phyloP scores from a whole-genome alignment of 768 basidiomycete species.

The Collybia sordida region DNA sequence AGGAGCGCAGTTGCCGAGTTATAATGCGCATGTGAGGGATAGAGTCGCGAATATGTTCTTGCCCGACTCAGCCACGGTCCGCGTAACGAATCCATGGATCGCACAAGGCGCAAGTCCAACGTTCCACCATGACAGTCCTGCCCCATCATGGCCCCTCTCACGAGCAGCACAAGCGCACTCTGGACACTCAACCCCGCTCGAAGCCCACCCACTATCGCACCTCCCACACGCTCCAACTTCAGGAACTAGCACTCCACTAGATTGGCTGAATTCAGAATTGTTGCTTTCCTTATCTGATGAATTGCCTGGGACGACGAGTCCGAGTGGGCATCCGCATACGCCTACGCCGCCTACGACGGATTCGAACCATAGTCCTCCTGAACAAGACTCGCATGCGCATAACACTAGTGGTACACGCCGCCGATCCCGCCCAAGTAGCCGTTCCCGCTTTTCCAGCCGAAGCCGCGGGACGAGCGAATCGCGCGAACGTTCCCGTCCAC shows the following conservation, averaged over 20 bases:
- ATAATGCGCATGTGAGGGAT: conserved; percentile 87
- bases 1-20: conserved; percentile 84
- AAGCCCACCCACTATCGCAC: conserved; percentile 35
- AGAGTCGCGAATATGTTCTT: conserved; percentile 80
- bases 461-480: conserved; percentile 12
- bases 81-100: conserved; percentile 66
- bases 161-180: conserved; percentile 16
- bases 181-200: conserved; percentile 39
- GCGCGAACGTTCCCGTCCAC: conserved; percentile 25
- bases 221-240: conserved; percentile 48
- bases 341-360: too few species aligned
- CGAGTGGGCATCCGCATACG: too few species aligned
- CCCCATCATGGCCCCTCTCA: conserved; percentile 10
- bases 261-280: conserved; percentile 87
- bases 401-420: conserved; percentile 22
- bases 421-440: too few species aligned
- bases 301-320: too few species aligned
- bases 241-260: conserved; percentile 49
- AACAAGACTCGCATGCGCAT: conserved; percentile 24
- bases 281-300: conserved; percentile 58
- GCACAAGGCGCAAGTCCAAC: conserved; percentile 36
- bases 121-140: conserved; percentile 14
- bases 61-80: conserved; percentile 60
- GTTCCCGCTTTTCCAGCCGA: too few species aligned
- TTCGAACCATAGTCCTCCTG: too few species aligned